These are phyloP conservation scores for Striga hermonthica DNA, from an alignment of 305 asterid species.

Conservation along the genomic window DNA sequence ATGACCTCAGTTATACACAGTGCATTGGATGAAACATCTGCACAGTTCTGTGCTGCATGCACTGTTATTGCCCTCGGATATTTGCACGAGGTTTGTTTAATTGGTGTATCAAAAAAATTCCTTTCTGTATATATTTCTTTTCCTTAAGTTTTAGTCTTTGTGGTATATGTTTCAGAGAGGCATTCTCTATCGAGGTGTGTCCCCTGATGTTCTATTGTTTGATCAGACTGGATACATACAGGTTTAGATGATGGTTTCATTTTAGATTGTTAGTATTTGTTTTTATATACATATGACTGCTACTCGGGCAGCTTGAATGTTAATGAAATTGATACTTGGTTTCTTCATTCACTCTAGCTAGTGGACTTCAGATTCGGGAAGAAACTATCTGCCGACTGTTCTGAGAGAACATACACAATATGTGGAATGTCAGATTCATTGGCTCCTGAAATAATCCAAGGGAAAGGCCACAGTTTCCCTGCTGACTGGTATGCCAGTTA, in stretches of 20 bases:
- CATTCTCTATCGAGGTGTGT: constrained; percentile 79
- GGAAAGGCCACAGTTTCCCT: constrained; percentile 87
- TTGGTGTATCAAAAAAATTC: constrained; percentile 27
- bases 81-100: constrained; percentile 66
- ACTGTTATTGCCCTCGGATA: constrained; percentile 74
- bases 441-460: constrained; percentile 94
- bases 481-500: constrained; percentile 74
- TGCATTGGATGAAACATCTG: constrained; percentile 72
- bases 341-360: constrained; percentile 53
- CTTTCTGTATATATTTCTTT: constrained; percentile 8
- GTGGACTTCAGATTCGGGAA: constrained; percentile 96
- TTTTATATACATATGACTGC: constrained; percentile 12
- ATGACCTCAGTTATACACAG: constrained; percentile 56
- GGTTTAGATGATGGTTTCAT: constrained; percentile 42
- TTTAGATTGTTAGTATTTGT: constrained; percentile 27
- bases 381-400: constrained; percentile 53
- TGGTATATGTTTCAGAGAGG: constrained; percentile 50
- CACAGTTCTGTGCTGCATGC: constrained; percentile 83
- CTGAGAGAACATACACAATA: constrained; percentile 73
- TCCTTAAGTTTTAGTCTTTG: constrained; percentile 21
- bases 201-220: constrained; percentile 76
- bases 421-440: constrained; percentile 85
- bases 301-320: constrained; percentile 15
- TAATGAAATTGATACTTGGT: constrained; percentile 27
- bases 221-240: constrained; percentile 77